phyloP scores from a whole-genome alignment of 2,329 filamentous ascomycete species.

The Alternaria infectoria region DNA sequence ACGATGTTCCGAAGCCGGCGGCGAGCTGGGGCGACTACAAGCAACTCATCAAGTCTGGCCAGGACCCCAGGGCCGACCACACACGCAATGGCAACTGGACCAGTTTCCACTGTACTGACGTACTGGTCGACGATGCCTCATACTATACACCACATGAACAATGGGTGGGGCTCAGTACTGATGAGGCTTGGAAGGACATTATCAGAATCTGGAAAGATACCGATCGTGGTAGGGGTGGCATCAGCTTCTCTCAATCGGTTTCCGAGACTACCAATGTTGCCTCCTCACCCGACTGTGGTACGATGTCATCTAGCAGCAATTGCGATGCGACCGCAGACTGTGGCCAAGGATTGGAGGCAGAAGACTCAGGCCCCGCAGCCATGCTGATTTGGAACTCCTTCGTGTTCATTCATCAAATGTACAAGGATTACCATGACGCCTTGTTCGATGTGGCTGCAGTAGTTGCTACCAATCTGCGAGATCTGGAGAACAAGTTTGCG shows the following conservation, averaged over 20 bases:
- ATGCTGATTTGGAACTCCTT: conserved; percentile 1
- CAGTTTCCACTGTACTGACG: not conserved
- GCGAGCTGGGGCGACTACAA: not conserved
- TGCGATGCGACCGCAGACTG: not conserved
- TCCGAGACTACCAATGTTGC: not conserved
- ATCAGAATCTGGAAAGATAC: conserved; percentile 7
- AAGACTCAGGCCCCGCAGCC: conserved; percentile 1
- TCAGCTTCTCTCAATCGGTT: not conserved
- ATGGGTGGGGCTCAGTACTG: not conserved
- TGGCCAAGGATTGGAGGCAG: not conserved
- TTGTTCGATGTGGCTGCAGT: not conserved
- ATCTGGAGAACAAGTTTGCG: conserved; percentile 4
- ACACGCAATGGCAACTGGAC: not conserved
- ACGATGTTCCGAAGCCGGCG: not conserved
- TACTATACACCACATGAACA: not conserved
- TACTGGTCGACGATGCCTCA: not conserved
- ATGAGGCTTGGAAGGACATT: conserved; percentile 2
- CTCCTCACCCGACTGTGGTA: not conserved
- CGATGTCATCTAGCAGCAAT: not conserved
- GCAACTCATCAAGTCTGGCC: not conserved
- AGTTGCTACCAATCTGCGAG: not conserved
- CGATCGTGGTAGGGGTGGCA: not conserved
- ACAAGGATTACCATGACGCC: not conserved
- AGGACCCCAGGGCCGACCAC: not conserved
- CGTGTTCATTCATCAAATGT: not conserved